Evolutionary conservation across 148 eudicot genomes (phyloP).

Genomic region (Rhododendron williamsianum): DNA sequence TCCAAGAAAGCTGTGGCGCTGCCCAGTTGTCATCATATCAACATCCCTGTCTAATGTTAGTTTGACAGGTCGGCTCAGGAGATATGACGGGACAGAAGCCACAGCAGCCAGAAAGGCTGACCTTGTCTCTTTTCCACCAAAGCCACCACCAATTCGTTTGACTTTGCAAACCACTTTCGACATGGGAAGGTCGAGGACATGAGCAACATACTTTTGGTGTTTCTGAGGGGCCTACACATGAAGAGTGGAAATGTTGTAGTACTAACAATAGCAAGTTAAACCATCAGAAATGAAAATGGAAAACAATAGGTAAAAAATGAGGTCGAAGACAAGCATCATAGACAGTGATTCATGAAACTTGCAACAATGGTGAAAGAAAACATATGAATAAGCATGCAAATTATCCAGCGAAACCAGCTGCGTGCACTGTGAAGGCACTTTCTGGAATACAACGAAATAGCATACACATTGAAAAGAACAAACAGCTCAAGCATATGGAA

Average conservation of each 20-base stretch:
- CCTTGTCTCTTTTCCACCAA: slow-evolving; percentile 98
- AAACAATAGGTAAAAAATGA: background rate
- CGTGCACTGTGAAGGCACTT: background rate
- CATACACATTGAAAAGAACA: background rate
- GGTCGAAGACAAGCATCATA: slow-evolving; percentile 2
- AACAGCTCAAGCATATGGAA: background rate
- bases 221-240: slow-evolving; percentile 84
- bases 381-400: background rate
- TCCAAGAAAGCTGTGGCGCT: slow-evolving; percentile 98
- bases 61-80: slow-evolving; percentile 78
- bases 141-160: slow-evolving; percentile 95
- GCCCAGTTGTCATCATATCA: slow-evolving; percentile 95
- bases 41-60: slow-evolving; percentile 80
- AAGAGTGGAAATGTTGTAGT: background rate
- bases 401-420: background rate
- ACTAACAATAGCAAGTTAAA: background rate
- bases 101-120: slow-evolving; percentile 85
- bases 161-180: slow-evolving; percentile 95
- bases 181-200: slow-evolving; percentile 97
- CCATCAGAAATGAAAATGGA: background rate
- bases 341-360: background rate
- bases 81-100: slow-evolving; percentile 81
- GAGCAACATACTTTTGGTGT: slow-evolving; percentile 92
- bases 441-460: background rate
- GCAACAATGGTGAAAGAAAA: background rate